Percentiles rank a stretch among this genome's conserved stretches.
These are phyloP conservation scores for Pestalotiopsis sp. DNA, from an alignment of 2,329 filamentous ascomycete species.

Conservation along the genomic window DNA sequence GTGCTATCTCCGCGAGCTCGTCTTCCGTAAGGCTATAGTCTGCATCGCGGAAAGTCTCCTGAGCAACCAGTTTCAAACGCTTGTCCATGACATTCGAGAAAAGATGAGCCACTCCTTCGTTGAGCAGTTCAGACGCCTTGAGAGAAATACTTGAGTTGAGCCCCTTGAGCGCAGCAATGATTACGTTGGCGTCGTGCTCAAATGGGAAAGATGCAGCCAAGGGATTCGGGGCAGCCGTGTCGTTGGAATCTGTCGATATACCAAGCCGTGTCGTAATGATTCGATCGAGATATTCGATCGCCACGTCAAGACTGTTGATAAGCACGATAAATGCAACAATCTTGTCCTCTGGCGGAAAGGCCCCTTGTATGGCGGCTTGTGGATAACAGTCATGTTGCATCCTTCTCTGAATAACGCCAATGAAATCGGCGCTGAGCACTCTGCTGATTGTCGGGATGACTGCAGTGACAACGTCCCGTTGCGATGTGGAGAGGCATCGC, in stretches of 20 bases:
- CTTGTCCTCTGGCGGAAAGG: constrained; percentile 82
- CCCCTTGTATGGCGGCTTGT: constrained; percentile 75
- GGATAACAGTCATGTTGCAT: constrained; percentile 97
- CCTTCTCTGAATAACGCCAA: constrained; percentile 95
- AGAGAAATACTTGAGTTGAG: constrained; percentile 73
- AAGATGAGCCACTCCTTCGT: constrained; percentile 82
- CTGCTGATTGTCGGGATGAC: constrained; percentile 79
- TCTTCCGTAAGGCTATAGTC: constrained; percentile 77
- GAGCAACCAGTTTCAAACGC: constrained; percentile 80
- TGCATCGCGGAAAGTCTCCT: constrained; percentile 87
- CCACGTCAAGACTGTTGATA: constrained; percentile 93
- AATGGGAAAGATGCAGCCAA: constrained; percentile 77
- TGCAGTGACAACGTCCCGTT: constrained; percentile 74
- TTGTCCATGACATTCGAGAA: constrained; percentile 87
- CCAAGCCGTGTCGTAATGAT: constrained; percentile 75
- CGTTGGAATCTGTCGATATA: constrained; percentile 38
- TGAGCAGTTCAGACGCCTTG: constrained; percentile 81
- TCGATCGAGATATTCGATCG: constrained; percentile 85
- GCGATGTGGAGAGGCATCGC: constrained; percentile 83
- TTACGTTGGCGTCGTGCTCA: constrained; percentile 71
- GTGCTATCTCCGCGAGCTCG: constrained; percentile 59
- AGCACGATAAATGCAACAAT: constrained; percentile 89
- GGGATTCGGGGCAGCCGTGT: constrained; percentile 39
- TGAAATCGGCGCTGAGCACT: constrained; percentile 85
- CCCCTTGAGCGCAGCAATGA: constrained; percentile 67